Evolutionary conservation across 345 rosid genomes (phyloP), one percentile per base, ranked within the genome.

Genomic region (Pistacia integerrima): DNA sequence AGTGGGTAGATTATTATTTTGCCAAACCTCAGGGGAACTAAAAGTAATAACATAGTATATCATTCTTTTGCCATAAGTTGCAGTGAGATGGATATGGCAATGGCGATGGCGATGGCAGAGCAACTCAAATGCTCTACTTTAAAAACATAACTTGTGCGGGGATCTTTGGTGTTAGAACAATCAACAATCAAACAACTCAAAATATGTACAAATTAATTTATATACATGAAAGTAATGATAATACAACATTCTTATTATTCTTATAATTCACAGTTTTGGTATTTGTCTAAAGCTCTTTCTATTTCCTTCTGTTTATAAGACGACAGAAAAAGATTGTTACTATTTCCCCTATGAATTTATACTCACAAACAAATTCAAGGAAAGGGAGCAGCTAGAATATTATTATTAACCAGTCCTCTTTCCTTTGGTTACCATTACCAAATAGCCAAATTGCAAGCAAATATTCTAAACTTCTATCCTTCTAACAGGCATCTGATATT

Each of bases 401-500:
- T 65, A 73, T 72, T 77, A 74, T 71, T 80, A 57, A 51, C 51
- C 17, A 73, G 64, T 51, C 77, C 46, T 41, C 28, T 52, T 35
- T 69, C 61, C 58, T 69, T 41, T 25, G 44, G 60, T 38, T 6
- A 41, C 46, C 46, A 5, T 41, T 56, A 12, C 57, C 35, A 3
- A 33, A 28, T 22, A 8, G n/a, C 11, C 11, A 68, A 69, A 35
- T 25, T 11, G 11, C 1, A 12, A 59, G 61, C 38, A 52, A 72
- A 22, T 74, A 16, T 64, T 38, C 64, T 52, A 64, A 60, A 22
- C 71, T 81, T 79, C 79, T 84, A 85, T 74, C 76, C 82, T 77
- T 89, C 82, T 69, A 81, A 62, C 33, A 33, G 62, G 76, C 80
- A 73, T 69, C 75, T 74, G 70, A 91, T 77, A 81, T 66, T 85